Evolutionary conservation across 2,329 filamentous ascomycete genomes (phyloP).

Genomic region (Sarocladiaceae sp.): DNA sequence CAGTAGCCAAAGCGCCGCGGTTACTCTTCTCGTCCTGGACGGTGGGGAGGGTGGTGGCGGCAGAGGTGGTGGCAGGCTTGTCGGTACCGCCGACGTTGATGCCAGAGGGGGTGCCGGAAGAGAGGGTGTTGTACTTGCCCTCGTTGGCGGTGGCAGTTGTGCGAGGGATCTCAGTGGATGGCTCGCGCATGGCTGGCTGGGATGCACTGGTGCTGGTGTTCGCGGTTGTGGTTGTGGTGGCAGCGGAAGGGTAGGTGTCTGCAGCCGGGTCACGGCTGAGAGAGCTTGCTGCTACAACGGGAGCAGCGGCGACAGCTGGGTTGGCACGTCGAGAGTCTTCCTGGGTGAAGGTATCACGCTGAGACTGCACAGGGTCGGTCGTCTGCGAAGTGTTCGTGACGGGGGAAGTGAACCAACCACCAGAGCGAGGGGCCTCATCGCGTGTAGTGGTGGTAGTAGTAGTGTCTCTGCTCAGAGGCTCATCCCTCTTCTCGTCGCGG

Average conservation of each 20-base stretch:
- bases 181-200: background rate
- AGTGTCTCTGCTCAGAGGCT: background rate
- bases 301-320: background rate
- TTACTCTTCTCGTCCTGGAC: slow-evolving; percentile 3
- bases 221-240: background rate
- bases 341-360: background rate
- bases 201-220: background rate
- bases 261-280: background rate
- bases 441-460: too few relatives aligned
- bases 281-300: background rate
- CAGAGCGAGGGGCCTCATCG: background rate
- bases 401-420: slow-evolving; percentile 3
- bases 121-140: slow-evolving; percentile 8
- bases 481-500: background rate
- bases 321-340: too few relatives aligned
- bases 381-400: background rate
- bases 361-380: background rate
- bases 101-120: slow-evolving; percentile 12
- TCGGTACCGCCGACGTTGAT: slow-evolving; percentile 22
- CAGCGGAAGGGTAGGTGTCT: background rate
- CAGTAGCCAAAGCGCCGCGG: background rate
- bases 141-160: slow-evolving; percentile 16
- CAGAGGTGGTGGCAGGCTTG: slow-evolving; percentile 21
- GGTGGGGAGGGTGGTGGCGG: slow-evolving; percentile 13
- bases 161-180: slow-evolving; percentile 3